A percentile compares a stretch with the other conserved stretches of the same genome.
phyloP scores from a whole-genome alignment of 768 basidiomycete species.

The Rhodotorula babjevae region DNA sequence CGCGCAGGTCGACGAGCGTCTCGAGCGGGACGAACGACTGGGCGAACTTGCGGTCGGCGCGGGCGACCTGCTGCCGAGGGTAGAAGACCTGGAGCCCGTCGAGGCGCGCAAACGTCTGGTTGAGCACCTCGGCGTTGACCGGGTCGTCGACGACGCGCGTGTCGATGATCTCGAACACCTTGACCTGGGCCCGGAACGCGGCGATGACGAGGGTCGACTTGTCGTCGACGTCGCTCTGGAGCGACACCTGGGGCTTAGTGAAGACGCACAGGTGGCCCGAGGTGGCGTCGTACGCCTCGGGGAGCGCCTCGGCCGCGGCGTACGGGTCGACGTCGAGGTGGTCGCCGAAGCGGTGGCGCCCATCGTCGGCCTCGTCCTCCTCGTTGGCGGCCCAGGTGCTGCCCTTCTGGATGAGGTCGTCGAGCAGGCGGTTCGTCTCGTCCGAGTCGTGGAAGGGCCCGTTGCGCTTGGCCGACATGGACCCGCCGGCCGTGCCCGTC shows the following conservation, averaged over 20 bases:
- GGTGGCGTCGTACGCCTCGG: constrained; percentile 44
- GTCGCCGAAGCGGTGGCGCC: constrained; percentile 11
- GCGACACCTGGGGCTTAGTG: constrained; percentile 81
- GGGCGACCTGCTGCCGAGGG: constrained; percentile 50
- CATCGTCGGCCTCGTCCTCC: constrained; percentile 5
- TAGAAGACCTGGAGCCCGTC: constrained; percentile 83
- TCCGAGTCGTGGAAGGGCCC: constrained; percentile 20
- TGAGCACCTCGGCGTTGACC: constrained; percentile 77
- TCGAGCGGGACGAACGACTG: constrained; percentile 70
- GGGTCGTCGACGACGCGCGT: constrained; percentile 70
- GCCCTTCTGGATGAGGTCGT: constrained; percentile 25
- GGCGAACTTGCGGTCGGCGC: neutral
- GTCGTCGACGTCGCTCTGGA: constrained; percentile 58
- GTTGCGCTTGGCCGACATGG: constrained; percentile 3
- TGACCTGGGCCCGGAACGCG: constrained; percentile 72
- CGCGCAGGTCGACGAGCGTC: constrained; percentile 64
- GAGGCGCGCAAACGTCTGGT: constrained; percentile 73
- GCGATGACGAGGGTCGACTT: constrained; percentile 65
- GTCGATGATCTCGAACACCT: constrained; percentile 77
- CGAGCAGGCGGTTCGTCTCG: constrained; percentile 30
- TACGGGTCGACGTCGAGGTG: constrained; percentile 39
- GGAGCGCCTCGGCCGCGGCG: constrained; percentile 39
- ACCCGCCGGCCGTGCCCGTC: neutral
- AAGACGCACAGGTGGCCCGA: constrained; percentile 79
- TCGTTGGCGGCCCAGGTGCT: constrained; percentile 12